A percentile compares a stretch with the other conserved stretches of the same genome.
Conservation (phyloP, 202 grass and related monocot genomes). For the Carex sylvatica region DNA sequence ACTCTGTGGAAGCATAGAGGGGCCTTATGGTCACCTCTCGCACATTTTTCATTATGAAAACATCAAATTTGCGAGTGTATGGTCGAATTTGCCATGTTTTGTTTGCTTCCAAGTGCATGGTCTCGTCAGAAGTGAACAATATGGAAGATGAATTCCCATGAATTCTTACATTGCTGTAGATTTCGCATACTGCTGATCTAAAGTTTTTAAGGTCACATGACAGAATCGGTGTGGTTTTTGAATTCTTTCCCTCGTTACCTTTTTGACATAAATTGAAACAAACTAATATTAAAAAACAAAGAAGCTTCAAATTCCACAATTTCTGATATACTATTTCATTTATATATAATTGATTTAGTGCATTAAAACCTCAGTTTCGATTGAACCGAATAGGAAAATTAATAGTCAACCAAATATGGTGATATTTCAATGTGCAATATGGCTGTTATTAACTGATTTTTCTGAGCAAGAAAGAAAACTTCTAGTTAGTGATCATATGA, state of each 20-base stretch:
- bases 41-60: constrained; percentile 36
- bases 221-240: neutral
- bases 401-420: neutral
- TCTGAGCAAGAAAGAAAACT: too few relatives aligned
- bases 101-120: neutral
- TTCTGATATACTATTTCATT: neutral
- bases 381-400: neutral
- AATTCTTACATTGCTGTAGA: constrained; percentile 54
- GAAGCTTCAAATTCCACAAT: neutral
- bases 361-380: neutral
- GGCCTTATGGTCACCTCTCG: constrained; percentile 19
- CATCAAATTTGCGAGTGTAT: constrained; percentile 61
- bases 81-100: constrained; percentile 49
- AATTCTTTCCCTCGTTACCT: neutral
- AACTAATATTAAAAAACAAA: neutral
- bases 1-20: neutral
- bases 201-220: constrained; percentile 39
- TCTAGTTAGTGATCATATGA: too few relatives aligned
- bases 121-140: constrained; percentile 20
- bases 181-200: constrained; percentile 50
- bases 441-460: too few relatives aligned
- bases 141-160: constrained; percentile 60
- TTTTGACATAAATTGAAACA: constrained; percentile 4
- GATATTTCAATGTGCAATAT: neutral
- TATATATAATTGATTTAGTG: neutral